These are phyloP conservation scores for Chenopodium berlandieri DNA, from an alignment of 148 eudicot species.

Conservation along the genomic window DNA sequence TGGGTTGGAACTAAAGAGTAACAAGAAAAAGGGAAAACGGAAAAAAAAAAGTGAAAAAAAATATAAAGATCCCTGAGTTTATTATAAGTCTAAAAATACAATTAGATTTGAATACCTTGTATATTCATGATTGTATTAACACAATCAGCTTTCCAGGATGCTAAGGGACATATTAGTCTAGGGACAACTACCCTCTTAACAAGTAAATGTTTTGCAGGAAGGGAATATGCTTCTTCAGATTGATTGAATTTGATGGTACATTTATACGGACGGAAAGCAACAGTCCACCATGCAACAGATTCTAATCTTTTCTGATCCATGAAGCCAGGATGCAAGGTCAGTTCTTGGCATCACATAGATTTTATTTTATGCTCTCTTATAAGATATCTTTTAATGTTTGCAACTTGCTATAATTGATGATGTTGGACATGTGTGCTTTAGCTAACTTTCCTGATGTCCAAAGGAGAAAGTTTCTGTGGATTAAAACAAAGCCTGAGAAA, in stretches of 20 bases:
- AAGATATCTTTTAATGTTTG: constrained; percentile 10
- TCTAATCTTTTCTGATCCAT: constrained; percentile 21
- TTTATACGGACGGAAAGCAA: constrained; percentile 14
- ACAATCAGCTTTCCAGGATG: constrained; percentile 18
- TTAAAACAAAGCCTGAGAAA: background rate
- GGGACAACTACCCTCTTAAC: constrained; percentile 25
- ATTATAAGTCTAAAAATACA: constrained; percentile 6
- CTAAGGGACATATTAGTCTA: constrained; percentile 30
- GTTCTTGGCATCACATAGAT: constrained; percentile 21
- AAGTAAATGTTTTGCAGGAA: constrained; percentile 1
- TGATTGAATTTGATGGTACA: constrained; percentile 21
- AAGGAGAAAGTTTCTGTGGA: background rate
- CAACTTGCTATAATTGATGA: constrained; percentile 22
- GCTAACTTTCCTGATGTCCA: constrained; percentile 8
- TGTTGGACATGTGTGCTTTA: constrained; percentile 6
- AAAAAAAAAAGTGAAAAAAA: background rate
- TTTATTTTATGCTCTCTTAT: constrained; percentile 8
- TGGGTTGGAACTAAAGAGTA: background rate
- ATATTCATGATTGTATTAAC: constrained; percentile 3
- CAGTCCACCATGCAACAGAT: constrained; percentile 15
- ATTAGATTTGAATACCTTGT: constrained; percentile 9
- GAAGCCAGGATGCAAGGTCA: constrained; percentile 10
- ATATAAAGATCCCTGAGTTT: background rate
- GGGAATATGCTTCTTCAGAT: constrained; percentile 22
- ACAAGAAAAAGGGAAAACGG: background rate